phyloP scores from a whole-genome alignment of 257 asterid genomes.

The Ehretia macrophylla region DNA sequence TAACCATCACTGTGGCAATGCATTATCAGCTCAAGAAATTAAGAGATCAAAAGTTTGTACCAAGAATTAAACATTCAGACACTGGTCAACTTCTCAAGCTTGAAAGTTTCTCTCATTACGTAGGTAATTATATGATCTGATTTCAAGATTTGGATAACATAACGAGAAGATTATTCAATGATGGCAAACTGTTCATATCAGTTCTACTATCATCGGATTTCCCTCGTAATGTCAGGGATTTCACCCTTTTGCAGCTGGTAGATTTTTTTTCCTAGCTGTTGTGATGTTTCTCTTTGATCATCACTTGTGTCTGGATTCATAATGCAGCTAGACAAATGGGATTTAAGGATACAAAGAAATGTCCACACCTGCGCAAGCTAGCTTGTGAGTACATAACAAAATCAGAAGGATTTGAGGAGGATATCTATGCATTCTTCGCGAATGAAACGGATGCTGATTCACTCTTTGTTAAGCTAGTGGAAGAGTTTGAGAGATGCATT shows the following conservation, averaged over 20 bases:
- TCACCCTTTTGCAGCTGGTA: background rate
- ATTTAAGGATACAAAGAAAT: slow-evolving; percentile 60
- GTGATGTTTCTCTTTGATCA: background rate
- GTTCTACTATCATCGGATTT: no score
- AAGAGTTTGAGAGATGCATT: slow-evolving; percentile 81
- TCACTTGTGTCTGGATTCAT: slow-evolving; percentile 4
- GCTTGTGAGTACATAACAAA: slow-evolving; percentile 78
- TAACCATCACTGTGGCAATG: slow-evolving; percentile 58
- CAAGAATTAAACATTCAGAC: slow-evolving; percentile 52
- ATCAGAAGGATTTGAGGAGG: slow-evolving; percentile 81
- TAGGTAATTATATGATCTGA: slow-evolving; percentile 53
- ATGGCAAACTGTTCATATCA: no score
- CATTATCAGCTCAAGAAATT: slow-evolving; percentile 56
- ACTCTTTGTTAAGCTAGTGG: slow-evolving; percentile 81
- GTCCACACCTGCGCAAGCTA: slow-evolving; percentile 76
- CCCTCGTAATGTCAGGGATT: background rate
- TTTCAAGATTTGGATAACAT: no score
- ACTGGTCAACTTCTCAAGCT: slow-evolving; percentile 59
- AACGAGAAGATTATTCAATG: no score
- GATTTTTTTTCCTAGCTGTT: background rate
- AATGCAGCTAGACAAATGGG: slow-evolving; percentile 92
- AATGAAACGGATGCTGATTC: slow-evolving; percentile 72
- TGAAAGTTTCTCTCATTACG: slow-evolving; percentile 82
- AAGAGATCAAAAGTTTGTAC: slow-evolving; percentile 55
- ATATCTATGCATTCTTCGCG: slow-evolving; percentile 65